A percentile compares a stretch with the other conserved stretches of the same genome.
These are phyloP conservation scores for Zygosaccharomyces bisporus DNA, from an alignment of 805 yeast species.

Conservation along the genomic window DNA sequence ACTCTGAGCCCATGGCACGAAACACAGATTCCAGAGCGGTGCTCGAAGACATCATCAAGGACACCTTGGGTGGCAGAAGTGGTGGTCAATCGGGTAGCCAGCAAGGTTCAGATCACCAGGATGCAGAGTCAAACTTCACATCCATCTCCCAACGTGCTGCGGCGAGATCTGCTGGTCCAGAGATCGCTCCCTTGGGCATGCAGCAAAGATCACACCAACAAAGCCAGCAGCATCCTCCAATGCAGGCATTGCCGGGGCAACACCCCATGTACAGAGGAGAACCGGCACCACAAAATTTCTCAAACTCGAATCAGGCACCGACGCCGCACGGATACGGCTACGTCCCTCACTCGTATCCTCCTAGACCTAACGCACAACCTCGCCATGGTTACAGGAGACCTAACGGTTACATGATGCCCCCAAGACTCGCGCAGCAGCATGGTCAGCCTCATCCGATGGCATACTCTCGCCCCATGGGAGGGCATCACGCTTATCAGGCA, in stretches of 20 bases:
- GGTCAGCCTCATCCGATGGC: slow-evolving; percentile 9
- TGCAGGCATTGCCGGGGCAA: slow-evolving; percentile 7
- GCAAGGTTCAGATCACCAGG: slow-evolving; percentile 11
- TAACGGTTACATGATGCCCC: slow-evolving; percentile 9
- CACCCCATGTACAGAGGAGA: slow-evolving; percentile 3
- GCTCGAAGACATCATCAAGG: slow-evolving; percentile 28
- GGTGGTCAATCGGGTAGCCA: slow-evolving; percentile 12
- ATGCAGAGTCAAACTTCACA: slow-evolving; percentile 57
- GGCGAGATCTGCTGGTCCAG: slow-evolving; percentile 22
- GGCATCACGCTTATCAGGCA: neutral
- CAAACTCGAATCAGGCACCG: neutral
- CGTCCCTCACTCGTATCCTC: slow-evolving; percentile 6
- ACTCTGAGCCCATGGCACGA: slow-evolving; percentile 14
- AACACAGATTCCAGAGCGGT: slow-evolving; percentile 19
- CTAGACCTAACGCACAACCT: slow-evolving; percentile 1
- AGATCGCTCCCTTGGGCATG: slow-evolving; percentile 14
- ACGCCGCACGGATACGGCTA: slow-evolving; percentile 1
- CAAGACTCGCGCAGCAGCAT: slow-evolving; percentile 5
- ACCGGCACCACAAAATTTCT: neutral
- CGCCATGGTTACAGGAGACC: slow-evolving; percentile 5
- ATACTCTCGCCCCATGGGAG: neutral
- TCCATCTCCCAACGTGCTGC: slow-evolving; percentile 75
- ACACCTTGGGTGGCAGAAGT: slow-evolving; percentile 15
- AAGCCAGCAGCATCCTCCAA: slow-evolving; percentile 20
- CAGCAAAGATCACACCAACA: slow-evolving; percentile 27